Evolutionary conservation across 495 filamentous ascomycete species (phyloP), one percentile per base, ranked within the genome.

Genomic region (Penicillium soppii): DNA sequence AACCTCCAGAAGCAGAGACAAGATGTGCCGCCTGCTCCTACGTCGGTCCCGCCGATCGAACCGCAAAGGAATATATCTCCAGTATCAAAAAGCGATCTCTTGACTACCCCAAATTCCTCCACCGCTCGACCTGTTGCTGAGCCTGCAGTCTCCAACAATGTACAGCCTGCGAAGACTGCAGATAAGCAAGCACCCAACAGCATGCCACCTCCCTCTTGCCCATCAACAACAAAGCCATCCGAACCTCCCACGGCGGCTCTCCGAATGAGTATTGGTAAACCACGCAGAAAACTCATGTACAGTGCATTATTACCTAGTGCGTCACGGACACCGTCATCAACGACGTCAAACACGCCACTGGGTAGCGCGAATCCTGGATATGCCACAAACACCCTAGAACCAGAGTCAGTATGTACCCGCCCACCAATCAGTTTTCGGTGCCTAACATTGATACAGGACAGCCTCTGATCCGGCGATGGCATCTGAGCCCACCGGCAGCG

Each of bases 201-300:
- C 25, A 43, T 52, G 22, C 40, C 50, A 29, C 39, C 35, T 10
- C 41, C 20, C 1, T 47, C 54, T 12, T 51, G 33, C 21, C 27
- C 51, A 39, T 35, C 42, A n/a, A 17, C 25, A 0, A 17, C 16
- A 10, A 12, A 26, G 1, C 15, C 35, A 8, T 32, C 49, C n/a
- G 44, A 50, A 3, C 21, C 25, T 19, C 52, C 58, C 0, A 46
- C 52, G 8, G 65, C 66, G 15, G 49, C 61, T 8, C 54, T 78
- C 39, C 72, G 69, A 6, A 58, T 79, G 22, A 57, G 54, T 6
- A 59, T 43, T 5, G 57, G 60, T 21, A 73, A 69, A 40, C 75
- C 74, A 10, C 67, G 75, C 13, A 69, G 52, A n/a, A 80, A 80
- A 41, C 42, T 80, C 17, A 73, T 80, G 66, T 78, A 78, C 46